Evolutionary conservation across 306 rosid genomes (phyloP), one percentile per base, ranked within the genome.

Genomic region (Cajanus cajan): DNA sequence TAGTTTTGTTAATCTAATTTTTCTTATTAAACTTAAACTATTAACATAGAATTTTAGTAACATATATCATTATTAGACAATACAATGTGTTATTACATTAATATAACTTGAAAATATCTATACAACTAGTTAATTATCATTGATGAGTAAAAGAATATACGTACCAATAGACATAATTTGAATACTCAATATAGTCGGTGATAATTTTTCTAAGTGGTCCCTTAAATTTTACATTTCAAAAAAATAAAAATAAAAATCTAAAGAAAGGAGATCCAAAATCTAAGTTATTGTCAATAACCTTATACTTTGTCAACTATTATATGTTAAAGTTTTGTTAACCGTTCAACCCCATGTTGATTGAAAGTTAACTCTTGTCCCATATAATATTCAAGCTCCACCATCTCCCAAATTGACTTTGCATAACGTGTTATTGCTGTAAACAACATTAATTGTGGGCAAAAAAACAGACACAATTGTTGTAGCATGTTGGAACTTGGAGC

Each of bases 401-500:
- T 0, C 10, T 24, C 65, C 37, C 24, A 8, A 22, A 6, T 80
- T 80, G 83, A 80, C 78, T 71, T 71, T 61, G 8, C 0, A 0
- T 10, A 65, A 24, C n/a, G n/a, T 4, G 19, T 62, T 62, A 22
- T 36, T 33, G 34, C 19, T 62, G 54, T 14, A 59, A 40, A 21
- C 33, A 67, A 25, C 24, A 34, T 59, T 6, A 48, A 44, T 22
- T 25, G 41, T 33, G 15, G 47, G 11, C 5, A 7, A 39, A 11
- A 9, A 59, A 69, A 76, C 25, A 62, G 74, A 70, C 74, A 45
- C 3, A 28, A 1, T 28, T 28, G 22, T n/a, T 65, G 79, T 36
- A 73, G 19, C 57, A 44, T 77, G 66, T 79, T 82, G 76, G 73
- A 74, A 83, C 66, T 65, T 83, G 83, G 36, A 73, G 74, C 68